Evolutionary conservation across 495 filamentous ascomycete species (phyloP), one percentile per base, ranked within the genome.

Genomic region (Lasiosphaeris hirsuta): DNA sequence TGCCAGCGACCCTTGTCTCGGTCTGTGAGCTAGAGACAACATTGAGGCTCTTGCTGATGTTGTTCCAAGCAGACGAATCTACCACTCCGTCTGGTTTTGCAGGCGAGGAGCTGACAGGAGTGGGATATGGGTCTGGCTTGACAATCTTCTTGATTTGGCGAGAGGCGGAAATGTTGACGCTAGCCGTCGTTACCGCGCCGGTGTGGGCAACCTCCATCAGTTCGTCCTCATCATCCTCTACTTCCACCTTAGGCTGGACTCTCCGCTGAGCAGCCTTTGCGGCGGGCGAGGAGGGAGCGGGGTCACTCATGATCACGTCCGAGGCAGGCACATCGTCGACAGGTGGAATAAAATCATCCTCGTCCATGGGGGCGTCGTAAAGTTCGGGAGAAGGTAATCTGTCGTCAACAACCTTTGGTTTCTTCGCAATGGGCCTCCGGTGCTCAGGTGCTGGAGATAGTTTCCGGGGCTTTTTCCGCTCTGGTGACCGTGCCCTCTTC

Each of bases 41-140:
- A 63, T 96, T 96, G 61, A 97, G 78, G 60, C 88, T 94, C 63
- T 81, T 84, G 15, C 87, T 90, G 49, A 98, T 86, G 52, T 91
- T 77, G 61, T 92, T 96, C 93, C 93, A 97, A 6, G 85, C 73
- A 17, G 92, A 88, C n/a, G 92, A 79, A 72, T 96, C 90, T 17
- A 95, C 74, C 33, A 67, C 65, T 17, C 71, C 68, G 37, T 86
- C 81, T 0, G 81, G 66, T 64, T 84, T 85, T 41, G 76, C 75
- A 17, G 91, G 90, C 23, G 92, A 96, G 10, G 90, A 96, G 73
- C 80, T 88, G 17, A 76, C 82, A 2, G 90, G 89, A 2, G 84
- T 81, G 1, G 89, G 82, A 56, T 85, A 83, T 4, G 77, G 69
- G 3, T 83, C 74, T 9, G 81, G 71, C 64, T 88, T 87, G 60